A percentile compares a stretch with the other conserved stretches of the same genome.
Conservation (phyloP, 257 asterid species). For the Petrea volubilis region DNA sequence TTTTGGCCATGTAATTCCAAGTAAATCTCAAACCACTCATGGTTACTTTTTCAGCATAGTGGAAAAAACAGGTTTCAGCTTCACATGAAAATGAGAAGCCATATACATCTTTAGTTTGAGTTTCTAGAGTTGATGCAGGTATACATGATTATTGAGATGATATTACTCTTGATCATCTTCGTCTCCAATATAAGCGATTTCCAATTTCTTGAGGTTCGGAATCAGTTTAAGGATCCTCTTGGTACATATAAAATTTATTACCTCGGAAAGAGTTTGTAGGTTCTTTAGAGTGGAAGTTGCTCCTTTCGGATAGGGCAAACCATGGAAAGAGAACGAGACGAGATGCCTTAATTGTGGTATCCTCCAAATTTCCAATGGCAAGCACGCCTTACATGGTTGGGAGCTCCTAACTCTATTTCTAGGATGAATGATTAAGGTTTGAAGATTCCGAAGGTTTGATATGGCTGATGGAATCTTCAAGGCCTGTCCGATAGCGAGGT, state of each 20-base stretch:
- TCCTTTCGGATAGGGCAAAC: neutral
- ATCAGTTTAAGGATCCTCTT: neutral
- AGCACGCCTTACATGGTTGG: too few relatives aligned
- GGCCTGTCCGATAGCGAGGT: neutral
- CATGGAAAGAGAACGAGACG: neutral
- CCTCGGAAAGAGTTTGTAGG: neutral
- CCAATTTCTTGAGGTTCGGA: neutral
- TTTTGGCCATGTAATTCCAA: neutral
- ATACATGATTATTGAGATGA: neutral
- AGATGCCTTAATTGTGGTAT: neutral
- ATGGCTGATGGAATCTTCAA: neutral
- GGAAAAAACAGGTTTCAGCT: neutral
- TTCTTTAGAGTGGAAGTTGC: neutral
- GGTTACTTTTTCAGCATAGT: neutral
- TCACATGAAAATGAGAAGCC: neutral
- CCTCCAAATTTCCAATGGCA: neutral
- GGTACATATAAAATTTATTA: neutral
- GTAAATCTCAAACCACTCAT: neutral
- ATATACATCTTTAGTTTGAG: neutral
- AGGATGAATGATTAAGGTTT: slow-evolving; percentile 3
- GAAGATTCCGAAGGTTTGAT: slow-evolving; percentile 17
- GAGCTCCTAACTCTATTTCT: neutral
- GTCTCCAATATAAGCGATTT: neutral
- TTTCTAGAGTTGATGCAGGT: neutral
- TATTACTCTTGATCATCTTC: neutral